These are phyloP conservation scores for Neurospora sp. DNA, from an alignment of 495 filamentous ascomycete species.

Conservation along the genomic window DNA sequence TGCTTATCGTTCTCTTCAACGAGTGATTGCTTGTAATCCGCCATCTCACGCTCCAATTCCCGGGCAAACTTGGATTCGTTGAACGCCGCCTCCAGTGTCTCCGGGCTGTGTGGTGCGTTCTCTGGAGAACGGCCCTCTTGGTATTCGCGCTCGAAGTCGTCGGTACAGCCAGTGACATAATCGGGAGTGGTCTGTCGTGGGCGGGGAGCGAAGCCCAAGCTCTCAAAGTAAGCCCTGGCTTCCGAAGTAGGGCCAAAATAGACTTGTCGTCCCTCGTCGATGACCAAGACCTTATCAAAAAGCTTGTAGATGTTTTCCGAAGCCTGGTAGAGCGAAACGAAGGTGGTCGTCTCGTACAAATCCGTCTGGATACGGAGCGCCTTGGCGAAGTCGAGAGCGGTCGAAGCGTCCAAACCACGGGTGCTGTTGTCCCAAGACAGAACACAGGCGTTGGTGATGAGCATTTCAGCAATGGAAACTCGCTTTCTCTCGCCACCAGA, in stretches of 20 bases:
- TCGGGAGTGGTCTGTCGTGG: conserved; percentile 80
- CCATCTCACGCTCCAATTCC: conserved; percentile 55
- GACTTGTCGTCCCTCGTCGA: conserved; percentile 67
- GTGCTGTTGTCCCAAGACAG: conserved; percentile 79
- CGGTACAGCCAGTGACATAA: conserved; percentile 75
- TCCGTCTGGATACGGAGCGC: conserved; percentile 69
- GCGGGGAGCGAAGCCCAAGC: conserved; percentile 65
- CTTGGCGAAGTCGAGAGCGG: conserved; percentile 63
- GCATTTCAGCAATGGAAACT: conserved; percentile 60
- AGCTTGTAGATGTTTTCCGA: conserved; percentile 73
- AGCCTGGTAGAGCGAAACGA: conserved; percentile 76
- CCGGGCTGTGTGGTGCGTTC: conserved; percentile 57
- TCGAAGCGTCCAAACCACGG: conserved; percentile 73
- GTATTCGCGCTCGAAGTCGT: conserved; percentile 73
- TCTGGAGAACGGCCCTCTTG: conserved; percentile 46
- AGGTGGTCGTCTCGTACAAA: conserved; percentile 67
- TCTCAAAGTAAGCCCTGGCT: conserved; percentile 70
- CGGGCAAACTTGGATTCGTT: conserved; percentile 47
- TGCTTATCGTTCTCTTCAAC: conserved; percentile 52
- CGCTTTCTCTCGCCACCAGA: conserved; percentile 79
- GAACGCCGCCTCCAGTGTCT: conserved; percentile 57
- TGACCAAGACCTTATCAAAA: conserved; percentile 82
- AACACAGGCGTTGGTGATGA: conserved; percentile 63
- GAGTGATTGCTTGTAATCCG: conserved; percentile 48
- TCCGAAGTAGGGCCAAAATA: conserved; percentile 66